Conservation (phyloP, 2,329 filamentous ascomycete species). For the Trichoderma afroharzianum region DNA sequence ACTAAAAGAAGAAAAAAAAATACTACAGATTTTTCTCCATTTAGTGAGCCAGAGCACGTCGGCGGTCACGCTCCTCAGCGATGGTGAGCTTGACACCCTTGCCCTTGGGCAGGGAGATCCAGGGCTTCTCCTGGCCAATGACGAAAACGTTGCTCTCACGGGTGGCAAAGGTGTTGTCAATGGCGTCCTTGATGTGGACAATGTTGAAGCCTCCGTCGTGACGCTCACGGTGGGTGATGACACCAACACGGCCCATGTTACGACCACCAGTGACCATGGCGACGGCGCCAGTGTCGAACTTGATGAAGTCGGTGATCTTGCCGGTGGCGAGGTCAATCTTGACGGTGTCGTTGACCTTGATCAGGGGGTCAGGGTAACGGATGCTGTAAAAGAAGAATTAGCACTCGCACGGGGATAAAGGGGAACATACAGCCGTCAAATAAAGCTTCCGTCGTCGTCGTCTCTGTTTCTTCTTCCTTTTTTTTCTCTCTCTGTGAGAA, state of each 20-base stretch:
- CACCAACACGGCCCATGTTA: conserved; percentile 99
- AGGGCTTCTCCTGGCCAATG: conserved; percentile 97
- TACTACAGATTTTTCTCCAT: conserved; percentile 14
- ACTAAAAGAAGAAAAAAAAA: conserved; percentile 10
- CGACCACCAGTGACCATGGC: conserved; percentile 99
- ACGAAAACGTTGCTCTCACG: conserved; percentile 99
- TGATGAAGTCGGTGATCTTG: conserved; percentile 98
- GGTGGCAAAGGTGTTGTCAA: conserved; percentile 99
- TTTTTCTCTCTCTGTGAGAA: neutral
- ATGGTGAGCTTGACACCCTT: conserved; percentile 99
- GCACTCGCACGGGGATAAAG: conserved; percentile 38
- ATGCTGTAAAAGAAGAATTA: conserved; percentile 60
- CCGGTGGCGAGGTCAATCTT: conserved; percentile 97
- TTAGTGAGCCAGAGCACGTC: conserved; percentile 59
- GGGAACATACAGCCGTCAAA: conserved; percentile 54
- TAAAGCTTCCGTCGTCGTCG: conserved; percentile 33
- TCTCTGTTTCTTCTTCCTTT: neutral
- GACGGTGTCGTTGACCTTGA: conserved; percentile 99
- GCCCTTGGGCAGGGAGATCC: conserved; percentile 99
- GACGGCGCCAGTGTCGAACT: conserved; percentile 97
- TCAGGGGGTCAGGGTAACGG: conserved; percentile 95
- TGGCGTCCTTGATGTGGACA: conserved; percentile 99
- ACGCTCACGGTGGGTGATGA: conserved; percentile 99
- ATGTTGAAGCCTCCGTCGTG: conserved; percentile 99
- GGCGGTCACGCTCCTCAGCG: conserved; percentile 98